Evolutionary conservation across 371 early-diverging fungal species (phyloP).

Genomic region (Mucor sp.): DNA sequence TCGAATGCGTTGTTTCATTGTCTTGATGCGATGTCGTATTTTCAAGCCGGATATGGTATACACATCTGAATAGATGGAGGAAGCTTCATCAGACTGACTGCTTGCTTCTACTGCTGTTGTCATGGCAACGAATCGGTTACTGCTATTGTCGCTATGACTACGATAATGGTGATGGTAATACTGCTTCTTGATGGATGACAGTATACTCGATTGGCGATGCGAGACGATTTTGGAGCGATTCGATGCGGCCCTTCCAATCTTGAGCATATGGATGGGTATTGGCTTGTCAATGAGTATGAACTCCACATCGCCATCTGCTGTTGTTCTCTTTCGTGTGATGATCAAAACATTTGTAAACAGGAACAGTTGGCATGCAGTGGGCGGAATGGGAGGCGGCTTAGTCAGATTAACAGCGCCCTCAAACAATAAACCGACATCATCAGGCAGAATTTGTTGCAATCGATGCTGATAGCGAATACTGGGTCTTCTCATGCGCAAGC

Average conservation of each 20-base stretch:
- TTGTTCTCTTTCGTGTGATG: slow-evolving; percentile 6
- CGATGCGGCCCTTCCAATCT: not conserved
- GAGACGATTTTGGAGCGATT: not conserved
- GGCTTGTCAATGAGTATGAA: slow-evolving; percentile 12
- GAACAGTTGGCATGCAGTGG: slow-evolving; percentile 9
- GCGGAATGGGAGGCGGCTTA: not conserved
- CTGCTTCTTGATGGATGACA: slow-evolving; percentile 16
- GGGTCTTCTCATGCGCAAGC: not conserved
- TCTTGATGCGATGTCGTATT: slow-evolving; percentile 14
- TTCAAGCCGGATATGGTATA: slow-evolving; percentile 14
- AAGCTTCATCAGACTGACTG: slow-evolving; percentile 6
- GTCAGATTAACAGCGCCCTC: slow-evolving; percentile 6
- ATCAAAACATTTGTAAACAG: slow-evolving; percentile 12
- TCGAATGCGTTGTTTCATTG: slow-evolving; percentile 15
- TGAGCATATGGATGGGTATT: slow-evolving; percentile 17
- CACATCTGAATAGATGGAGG: not conserved
- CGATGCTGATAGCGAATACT: not conserved
- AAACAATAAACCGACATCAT: slow-evolving; percentile 10
- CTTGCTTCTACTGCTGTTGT: not conserved
- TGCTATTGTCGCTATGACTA: slow-evolving; percentile 1
- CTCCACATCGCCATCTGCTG: slow-evolving; percentile 5
- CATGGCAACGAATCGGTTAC: not conserved
- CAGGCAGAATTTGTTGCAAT: slow-evolving; percentile 7
- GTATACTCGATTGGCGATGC: slow-evolving; percentile 4
- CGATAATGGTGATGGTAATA: not conserved